Conservation (phyloP, 2,329 filamentous ascomycete species). For the Diaporthe longicolla region DNA sequence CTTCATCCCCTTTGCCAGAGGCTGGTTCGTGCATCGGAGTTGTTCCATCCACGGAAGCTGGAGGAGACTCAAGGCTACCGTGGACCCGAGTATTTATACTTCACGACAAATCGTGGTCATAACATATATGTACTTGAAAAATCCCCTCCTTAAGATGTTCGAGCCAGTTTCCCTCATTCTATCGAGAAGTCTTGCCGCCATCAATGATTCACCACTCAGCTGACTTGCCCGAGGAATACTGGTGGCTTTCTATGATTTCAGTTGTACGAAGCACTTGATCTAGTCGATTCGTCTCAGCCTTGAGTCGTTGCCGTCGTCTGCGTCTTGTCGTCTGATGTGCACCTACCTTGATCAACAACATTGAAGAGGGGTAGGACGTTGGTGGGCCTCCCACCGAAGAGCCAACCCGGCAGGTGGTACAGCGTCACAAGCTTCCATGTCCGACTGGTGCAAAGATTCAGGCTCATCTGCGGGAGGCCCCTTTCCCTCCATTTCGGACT, state of each 20-base stretch:
- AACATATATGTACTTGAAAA: not conserved
- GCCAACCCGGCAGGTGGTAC: slow-evolving; percentile 3
- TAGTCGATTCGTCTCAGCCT: too few species aligned
- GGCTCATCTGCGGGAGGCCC: not conserved
- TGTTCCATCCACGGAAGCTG: not conserved
- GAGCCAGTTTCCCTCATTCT: too few species aligned
- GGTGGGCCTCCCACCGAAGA: not conserved
- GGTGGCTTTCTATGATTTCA: not conserved
- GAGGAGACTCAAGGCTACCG: not conserved
- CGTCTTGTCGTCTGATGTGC: too few species aligned
- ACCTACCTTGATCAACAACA: not conserved
- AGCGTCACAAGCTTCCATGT: not conserved
- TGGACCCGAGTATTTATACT: not conserved
- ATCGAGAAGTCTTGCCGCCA: too few species aligned
- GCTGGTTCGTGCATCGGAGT: not conserved
- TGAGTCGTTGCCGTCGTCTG: not conserved
- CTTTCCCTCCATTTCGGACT: too few species aligned
- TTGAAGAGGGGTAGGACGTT: not conserved
- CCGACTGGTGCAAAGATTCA: not conserved
- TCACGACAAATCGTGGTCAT: not conserved
- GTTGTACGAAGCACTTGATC: not conserved
- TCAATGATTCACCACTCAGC: not conserved
- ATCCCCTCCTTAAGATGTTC: too few species aligned
- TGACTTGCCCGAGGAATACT: not conserved
- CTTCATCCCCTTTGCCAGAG: not conserved